These are phyloP conservation scores for Aspergillus terreus DNA, from an alignment of 2,329 filamentous ascomycete species.

Conservation along the genomic window DNA sequence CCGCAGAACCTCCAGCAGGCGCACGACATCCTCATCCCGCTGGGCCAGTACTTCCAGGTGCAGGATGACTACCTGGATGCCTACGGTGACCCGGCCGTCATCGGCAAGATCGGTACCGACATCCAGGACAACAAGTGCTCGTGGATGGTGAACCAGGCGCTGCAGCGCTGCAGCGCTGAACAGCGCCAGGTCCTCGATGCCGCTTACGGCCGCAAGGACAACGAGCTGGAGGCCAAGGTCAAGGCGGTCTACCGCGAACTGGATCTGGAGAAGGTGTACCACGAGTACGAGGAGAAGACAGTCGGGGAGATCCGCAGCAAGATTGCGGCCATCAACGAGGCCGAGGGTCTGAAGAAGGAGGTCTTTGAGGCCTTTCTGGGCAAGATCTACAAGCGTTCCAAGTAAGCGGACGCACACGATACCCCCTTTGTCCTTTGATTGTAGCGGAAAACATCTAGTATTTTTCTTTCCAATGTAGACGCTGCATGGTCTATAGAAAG, in stretches of 20 bases:
- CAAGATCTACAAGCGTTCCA: conserved; percentile 99
- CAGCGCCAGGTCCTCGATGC: conserved; percentile 85
- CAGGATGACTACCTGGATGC: conserved; percentile 99
- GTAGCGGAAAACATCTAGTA: background rate
- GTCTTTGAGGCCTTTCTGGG: conserved; percentile 85
- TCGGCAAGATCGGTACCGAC: conserved; percentile 98
- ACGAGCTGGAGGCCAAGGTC: conserved; percentile 73
- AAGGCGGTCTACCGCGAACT: conserved; percentile 88
- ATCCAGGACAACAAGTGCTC: conserved; percentile 99
- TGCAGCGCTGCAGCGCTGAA: conserved; percentile 73
- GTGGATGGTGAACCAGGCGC: conserved; percentile 94
- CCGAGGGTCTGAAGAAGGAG: conserved; percentile 79
- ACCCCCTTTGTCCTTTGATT: background rate
- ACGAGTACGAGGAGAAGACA: conserved; percentile 83
- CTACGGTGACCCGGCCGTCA: conserved; percentile 85
- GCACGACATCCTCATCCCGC: conserved; percentile 88
- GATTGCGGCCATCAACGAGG: conserved; percentile 81
- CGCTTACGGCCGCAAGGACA: conserved; percentile 92
- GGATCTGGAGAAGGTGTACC: conserved; percentile 76
- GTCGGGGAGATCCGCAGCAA: conserved; percentile 72
- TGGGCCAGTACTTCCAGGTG: conserved; percentile 98
- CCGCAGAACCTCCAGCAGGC: conserved; percentile 84
- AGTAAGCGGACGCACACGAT: conserved; percentile 51
- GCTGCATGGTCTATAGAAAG: too few relatives aligned
- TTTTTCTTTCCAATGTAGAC: background rate